Conservation (phyloP, 306 rosid genomes). For the Glycyrrhiza uralensis region DNA sequence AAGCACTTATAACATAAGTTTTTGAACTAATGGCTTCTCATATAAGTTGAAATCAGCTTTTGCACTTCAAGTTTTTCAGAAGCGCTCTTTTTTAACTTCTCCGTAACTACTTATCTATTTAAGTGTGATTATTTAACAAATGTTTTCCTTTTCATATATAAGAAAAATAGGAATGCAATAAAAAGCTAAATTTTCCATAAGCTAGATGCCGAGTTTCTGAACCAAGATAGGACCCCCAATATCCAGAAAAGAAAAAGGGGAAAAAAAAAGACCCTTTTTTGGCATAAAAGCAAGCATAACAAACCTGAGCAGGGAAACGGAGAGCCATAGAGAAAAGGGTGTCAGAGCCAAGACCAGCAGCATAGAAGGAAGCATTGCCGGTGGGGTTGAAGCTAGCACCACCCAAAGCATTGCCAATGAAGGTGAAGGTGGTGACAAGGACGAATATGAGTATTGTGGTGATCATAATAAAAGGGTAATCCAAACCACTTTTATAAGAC, state of each 20-base stretch:
- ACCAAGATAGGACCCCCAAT: too few relatives aligned
- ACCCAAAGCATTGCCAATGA: conserved; percentile 62
- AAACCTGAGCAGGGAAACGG: conserved; percentile 92
- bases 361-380: conserved; percentile 69
- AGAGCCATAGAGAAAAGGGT: conserved; percentile 84
- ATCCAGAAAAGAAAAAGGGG: neutral
- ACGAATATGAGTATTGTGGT: conserved; percentile 53
- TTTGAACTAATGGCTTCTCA: too few relatives aligned
- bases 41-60: too few relatives aligned
- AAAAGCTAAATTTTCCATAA: too few relatives aligned
- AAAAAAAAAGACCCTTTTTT: neutral
- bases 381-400: conserved; percentile 95
- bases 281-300: neutral
- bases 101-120: too few relatives aligned
- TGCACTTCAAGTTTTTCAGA: too few relatives aligned
- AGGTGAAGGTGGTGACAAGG: conserved; percentile 50
- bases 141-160: too few relatives aligned
- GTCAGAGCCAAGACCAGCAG: conserved; percentile 69
- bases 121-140: too few relatives aligned
- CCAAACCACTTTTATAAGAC: conserved; percentile 29
- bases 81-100: too few relatives aligned
- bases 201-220: too few relatives aligned
- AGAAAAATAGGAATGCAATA: too few relatives aligned
- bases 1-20: too few relatives aligned
- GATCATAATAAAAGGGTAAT: conserved; percentile 39